Base-by-base conservation (phyloP, 2,329 filamentous ascomycete species). In the Karstenula rhodostoma region DNA sequence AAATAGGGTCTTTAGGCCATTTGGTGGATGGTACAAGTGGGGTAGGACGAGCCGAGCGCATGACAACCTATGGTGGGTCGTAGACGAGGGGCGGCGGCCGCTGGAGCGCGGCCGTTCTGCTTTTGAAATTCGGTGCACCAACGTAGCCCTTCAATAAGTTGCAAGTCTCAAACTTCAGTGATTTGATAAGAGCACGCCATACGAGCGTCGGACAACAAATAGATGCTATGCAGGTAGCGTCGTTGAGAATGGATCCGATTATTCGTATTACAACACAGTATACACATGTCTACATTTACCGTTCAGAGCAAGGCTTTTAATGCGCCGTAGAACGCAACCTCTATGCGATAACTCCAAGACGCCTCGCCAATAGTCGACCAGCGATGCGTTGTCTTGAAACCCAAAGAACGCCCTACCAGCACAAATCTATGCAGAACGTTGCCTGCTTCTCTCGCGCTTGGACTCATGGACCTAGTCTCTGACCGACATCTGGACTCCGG, bases 401-500 rank as follows among this genome's bases (percentile, higher is more conserved):
- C 8, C 49, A 23, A 5, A 3, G 15, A 17, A 52, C 9, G 22
- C 33, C 15, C 33, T 17, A 23, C 42, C 8, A 13, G 19, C 12
- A 15, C 22, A 25, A 6, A n/a, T 27, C 9, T 37, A 3, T 22
- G 22, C 33, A 44, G 19, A 44, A 22, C 19, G 4, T 12, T 22
- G 42, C 8, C 9, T 44, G 42, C 10, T 22, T 10, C 37, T n/a
- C 37, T 40, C 13, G 9, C 23, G 17, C 13, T 6, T n/a, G n/a
- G 1, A 5, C 19, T 51, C 40, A 75, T 12, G 72, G 72, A 7
- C 73, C 73, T 19, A 75, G 63, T 57, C 73, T 65, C 44, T 71
- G 68, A n/a, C 71, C 73, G 2, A 63, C 55, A n/a, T 75, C 73
- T 2, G 74, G 72, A 63, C 69, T 74, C 50, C 73, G 64, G 1